These are phyloP conservation scores for Linderina pennispora DNA, from an alignment of 192 early-diverging fungal species.

Conservation along the genomic window DNA sequence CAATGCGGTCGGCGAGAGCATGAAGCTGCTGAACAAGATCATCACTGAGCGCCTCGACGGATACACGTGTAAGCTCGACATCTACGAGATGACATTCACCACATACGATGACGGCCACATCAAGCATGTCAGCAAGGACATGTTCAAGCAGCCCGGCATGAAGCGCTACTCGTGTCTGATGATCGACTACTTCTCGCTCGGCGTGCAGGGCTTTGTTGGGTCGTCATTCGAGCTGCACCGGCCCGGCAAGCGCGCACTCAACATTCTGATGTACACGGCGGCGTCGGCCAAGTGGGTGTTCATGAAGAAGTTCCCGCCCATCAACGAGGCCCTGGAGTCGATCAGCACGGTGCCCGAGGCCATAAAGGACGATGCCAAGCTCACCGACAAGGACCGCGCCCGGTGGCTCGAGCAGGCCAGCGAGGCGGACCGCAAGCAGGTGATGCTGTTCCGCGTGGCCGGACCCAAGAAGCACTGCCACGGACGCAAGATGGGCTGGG, in stretches of 20 bases:
- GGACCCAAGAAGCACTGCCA: conserved; percentile 27
- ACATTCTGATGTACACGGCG: conserved; percentile 59
- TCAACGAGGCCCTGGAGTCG: conserved; percentile 55
- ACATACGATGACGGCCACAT: conserved; percentile 59
- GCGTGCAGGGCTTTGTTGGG: conserved; percentile 68
- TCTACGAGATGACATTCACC: conserved; percentile 59
- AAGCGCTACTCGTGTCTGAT: conserved; percentile 52
- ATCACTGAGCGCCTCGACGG: conserved; percentile 56
- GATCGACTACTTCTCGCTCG: conserved; percentile 68
- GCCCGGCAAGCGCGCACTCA: conserved; percentile 55
- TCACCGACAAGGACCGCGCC: conserved; percentile 33
- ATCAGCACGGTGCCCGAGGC: conserved; percentile 48
- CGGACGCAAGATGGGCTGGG: conserved; percentile 37
- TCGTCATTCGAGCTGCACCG: conserved; percentile 64
- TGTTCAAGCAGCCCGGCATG: conserved; percentile 34
- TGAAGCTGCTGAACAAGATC: conserved; percentile 51
- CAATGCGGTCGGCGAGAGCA: conserved; percentile 53
- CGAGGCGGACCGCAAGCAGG: conserved; percentile 29
- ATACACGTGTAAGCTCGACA: conserved; percentile 59
- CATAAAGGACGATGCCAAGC: conserved; percentile 36
- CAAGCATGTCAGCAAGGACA: conserved; percentile 53
- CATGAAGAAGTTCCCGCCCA: conserved; percentile 52
- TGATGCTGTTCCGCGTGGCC: conserved; percentile 29
- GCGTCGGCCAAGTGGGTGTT: conserved; percentile 62
- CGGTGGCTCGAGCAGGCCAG: conserved; percentile 22